Evolutionary conservation across 208 protist genomes (phyloP).

Genomic region (Leishmania tarentolae): DNA sequence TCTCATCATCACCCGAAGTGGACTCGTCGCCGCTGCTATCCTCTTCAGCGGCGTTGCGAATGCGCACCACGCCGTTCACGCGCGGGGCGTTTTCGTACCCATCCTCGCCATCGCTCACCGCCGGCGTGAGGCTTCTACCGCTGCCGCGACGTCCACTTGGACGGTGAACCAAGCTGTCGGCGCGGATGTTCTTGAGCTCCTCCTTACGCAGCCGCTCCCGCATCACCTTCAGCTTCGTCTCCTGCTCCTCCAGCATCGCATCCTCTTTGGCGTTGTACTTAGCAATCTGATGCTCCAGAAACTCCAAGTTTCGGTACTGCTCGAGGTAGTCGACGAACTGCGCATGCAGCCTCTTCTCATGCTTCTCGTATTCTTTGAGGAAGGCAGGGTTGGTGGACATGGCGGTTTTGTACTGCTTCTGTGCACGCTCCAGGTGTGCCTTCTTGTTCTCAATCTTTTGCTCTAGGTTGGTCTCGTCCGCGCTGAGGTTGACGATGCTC

Average conservation of each 20-base stretch:
- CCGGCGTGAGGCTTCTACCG: slow-evolving; percentile 6
- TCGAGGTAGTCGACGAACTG: slow-evolving; percentile 94
- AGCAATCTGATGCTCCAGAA: slow-evolving; percentile 90
- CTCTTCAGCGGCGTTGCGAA: slow-evolving; percentile 54
- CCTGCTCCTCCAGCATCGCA: slow-evolving; percentile 85
- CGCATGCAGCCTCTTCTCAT: slow-evolving; percentile 89
- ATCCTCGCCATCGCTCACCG: slow-evolving; percentile 43
- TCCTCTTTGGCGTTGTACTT: slow-evolving; percentile 90
- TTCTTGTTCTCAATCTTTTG: slow-evolving; percentile 97
- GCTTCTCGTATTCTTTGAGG: slow-evolving; percentile 94
- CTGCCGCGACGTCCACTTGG: slow-evolving; percentile 19
- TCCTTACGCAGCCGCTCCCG: slow-evolving; percentile 88
- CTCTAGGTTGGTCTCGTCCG: slow-evolving; percentile 93
- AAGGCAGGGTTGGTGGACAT: slow-evolving; percentile 93
- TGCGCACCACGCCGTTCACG: slow-evolving; percentile 12
- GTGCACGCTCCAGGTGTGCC: slow-evolving; percentile 88
- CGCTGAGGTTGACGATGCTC: slow-evolving; percentile 80
- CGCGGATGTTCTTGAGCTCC: slow-evolving; percentile 83
- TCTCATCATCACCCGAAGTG: slow-evolving; percentile 32
- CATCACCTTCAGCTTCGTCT: slow-evolving; percentile 88
- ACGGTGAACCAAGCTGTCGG: slow-evolving; percentile 32
- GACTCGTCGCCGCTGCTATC: slow-evolving; percentile 66
- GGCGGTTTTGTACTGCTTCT: slow-evolving; percentile 91
- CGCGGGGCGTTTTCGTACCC: slow-evolving; percentile 33
- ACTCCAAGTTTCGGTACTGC: slow-evolving; percentile 94